phyloP scores from a whole-genome alignment of 768 basidiomycete species.

The Panaeolus cyanescens region DNA sequence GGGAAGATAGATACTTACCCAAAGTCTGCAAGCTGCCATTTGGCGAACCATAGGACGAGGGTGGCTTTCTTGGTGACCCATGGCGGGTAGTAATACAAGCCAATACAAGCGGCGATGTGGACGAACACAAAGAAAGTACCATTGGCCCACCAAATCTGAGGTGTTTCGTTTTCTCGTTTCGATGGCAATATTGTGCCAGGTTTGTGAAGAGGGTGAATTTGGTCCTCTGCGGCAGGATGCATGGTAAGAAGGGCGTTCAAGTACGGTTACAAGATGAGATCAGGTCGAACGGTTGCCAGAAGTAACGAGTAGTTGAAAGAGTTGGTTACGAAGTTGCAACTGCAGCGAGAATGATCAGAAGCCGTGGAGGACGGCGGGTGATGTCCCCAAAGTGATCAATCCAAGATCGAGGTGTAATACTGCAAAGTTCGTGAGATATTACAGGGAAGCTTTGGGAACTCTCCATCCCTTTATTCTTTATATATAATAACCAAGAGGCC shows the following conservation, averaged over 20 bases:
- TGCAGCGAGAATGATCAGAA: background rate
- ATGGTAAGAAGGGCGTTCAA: background rate
- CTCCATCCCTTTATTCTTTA: too few species aligned
- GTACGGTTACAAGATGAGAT: background rate
- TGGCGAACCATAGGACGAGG: slow-evolving; percentile 50
- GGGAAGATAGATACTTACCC: slow-evolving; percentile 46
- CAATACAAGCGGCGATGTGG: slow-evolving; percentile 59
- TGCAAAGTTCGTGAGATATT: too few species aligned
- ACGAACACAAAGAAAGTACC: slow-evolving; percentile 54
- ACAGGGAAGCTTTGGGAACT: background rate
- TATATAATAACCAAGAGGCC: too few species aligned
- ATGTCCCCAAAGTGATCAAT: too few species aligned
- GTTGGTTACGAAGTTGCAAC: too few species aligned
- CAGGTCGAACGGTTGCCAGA: background rate
- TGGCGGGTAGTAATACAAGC: slow-evolving; percentile 52
- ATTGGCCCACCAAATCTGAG: slow-evolving; percentile 66
- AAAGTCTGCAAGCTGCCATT: slow-evolving; percentile 74
- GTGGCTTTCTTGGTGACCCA: slow-evolving; percentile 44
- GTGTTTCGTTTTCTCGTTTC: slow-evolving; percentile 3
- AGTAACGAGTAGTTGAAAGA: background rate
- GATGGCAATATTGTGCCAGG: background rate
- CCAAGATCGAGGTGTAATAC: too few species aligned
- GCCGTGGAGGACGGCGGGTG: background rate
- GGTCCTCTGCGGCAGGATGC: too few species aligned
- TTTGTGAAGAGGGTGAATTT: background rate